phyloP scores from a whole-genome alignment of 83 land plant genomes.

The Picea abies region DNA sequence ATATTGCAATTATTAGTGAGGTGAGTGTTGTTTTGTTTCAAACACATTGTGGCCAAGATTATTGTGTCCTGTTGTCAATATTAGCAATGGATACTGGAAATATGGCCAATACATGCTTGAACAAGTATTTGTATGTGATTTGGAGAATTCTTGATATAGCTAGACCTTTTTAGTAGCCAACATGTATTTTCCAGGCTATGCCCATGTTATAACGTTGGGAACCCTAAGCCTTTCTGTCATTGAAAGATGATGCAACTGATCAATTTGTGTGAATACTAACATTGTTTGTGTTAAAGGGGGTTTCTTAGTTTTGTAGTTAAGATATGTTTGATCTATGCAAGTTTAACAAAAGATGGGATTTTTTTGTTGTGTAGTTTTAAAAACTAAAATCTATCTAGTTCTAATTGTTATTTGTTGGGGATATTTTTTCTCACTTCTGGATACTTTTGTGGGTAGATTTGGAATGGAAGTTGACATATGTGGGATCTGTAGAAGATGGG shows the following conservation, averaged over 20 bases:
- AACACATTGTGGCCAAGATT: too few species aligned
- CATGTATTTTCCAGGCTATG: too few species aligned
- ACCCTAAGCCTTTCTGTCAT: neutral
- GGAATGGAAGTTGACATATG: constrained; percentile 82
- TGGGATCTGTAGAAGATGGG: constrained; percentile 84
- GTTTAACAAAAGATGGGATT: neutral
- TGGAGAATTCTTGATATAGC: too few species aligned
- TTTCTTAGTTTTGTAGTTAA: neutral
- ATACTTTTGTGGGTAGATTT: constrained; percentile 39
- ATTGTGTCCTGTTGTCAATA: too few species aligned
- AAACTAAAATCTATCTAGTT: neutral
- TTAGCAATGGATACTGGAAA: too few species aligned
- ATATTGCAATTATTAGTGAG: too few species aligned
- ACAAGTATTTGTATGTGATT: too few species aligned
- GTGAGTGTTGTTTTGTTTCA: too few species aligned
- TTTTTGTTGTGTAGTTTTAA: neutral
- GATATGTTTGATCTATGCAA: too few species aligned
- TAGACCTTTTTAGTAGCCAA: too few species aligned
- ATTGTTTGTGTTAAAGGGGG: neutral
- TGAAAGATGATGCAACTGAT: neutral
- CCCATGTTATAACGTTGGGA: neutral
- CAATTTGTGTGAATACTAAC: neutral
- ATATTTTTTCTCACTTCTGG: neutral
- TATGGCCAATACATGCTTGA: too few species aligned
- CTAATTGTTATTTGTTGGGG: neutral